These are phyloP conservation scores for Metrosideros polymorpha DNA, from an alignment of 441 rosid species.

Conservation along the genomic window DNA sequence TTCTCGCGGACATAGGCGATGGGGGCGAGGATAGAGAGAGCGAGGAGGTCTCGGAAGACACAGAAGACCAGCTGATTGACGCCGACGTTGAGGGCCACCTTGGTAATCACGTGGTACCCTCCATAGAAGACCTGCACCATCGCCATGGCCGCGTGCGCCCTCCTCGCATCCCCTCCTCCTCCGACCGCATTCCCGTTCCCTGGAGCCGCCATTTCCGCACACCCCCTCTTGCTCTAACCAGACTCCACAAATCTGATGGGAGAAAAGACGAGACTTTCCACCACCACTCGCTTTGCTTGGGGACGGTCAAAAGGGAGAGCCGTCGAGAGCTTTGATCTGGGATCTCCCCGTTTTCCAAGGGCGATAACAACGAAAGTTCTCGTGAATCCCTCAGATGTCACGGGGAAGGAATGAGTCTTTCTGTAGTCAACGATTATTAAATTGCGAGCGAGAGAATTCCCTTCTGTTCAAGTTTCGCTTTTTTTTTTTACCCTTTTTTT, in stretches of 20 bases:
- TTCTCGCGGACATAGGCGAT: conserved; percentile 77
- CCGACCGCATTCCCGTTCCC: background rate
- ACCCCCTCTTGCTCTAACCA: background rate
- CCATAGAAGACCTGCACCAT: conserved; percentile 77
- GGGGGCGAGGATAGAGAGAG: conserved; percentile 82
- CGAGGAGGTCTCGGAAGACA: conserved; percentile 83
- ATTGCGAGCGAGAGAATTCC: background rate
- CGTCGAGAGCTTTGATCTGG: background rate
- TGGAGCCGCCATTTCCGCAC: background rate
- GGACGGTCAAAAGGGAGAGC: background rate
- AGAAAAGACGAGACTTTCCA: background rate
- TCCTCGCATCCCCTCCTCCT: conserved; percentile 28
- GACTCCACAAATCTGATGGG: background rate
- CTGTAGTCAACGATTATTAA: background rate
- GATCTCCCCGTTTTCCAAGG: background rate
- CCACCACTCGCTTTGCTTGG: too few species aligned
- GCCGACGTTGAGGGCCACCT: conserved; percentile 88
- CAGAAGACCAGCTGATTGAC: conserved; percentile 96
- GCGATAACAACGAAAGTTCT: background rate
- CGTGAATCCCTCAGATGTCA: background rate
- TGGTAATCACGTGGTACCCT: conserved; percentile 93
- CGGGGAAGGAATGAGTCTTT: background rate
- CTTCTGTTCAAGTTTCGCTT: background rate
- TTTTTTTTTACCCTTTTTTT: background rate
- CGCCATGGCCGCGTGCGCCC: conserved; percentile 77